These are phyloP conservation scores for Mycotypha africana DNA, from an alignment of 371 early-diverging fungal species.

Conservation along the genomic window DNA sequence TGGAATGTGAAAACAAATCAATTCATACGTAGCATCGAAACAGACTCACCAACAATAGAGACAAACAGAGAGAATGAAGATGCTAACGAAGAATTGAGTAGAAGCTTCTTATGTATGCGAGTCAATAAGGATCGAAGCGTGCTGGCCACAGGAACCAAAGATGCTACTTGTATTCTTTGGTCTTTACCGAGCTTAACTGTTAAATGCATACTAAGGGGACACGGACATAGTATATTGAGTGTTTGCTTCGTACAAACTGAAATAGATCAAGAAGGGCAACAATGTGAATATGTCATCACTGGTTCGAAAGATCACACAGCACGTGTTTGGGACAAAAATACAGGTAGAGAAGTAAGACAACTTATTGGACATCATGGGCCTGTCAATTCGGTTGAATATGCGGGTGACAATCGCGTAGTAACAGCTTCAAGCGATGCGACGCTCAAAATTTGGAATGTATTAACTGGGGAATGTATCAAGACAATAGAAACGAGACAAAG, in stretches of 20 bases:
- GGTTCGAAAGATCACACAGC: conserved; percentile 73
- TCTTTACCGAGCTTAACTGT: conserved; percentile 45
- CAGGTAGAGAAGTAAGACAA: conserved; percentile 53
- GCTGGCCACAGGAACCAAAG: conserved; percentile 92
- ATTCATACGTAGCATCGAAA: conserved; percentile 51
- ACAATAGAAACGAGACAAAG: conserved; percentile 60
- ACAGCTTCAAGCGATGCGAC: conserved; percentile 87
- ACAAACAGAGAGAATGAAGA: no score
- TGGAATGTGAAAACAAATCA: conserved; percentile 69
- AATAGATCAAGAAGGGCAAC: no score
- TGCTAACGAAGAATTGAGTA: conserved; percentile 72
- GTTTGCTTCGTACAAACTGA: conserved; percentile 70
- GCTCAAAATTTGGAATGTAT: conserved; percentile 29
- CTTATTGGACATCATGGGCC: conserved; percentile 81
- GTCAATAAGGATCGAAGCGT: conserved; percentile 71
- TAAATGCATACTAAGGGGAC: conserved; percentile 54
- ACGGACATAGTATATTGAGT: conserved; percentile 77
- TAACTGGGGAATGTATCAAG: conserved; percentile 56
- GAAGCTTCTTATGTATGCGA: conserved; percentile 88
- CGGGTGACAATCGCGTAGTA: conserved; percentile 56
- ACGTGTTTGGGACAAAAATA: conserved; percentile 40
- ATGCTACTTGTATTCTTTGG: conserved; percentile 88
- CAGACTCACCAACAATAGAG: no score
- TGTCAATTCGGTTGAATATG: conserved; percentile 82
- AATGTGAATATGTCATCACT: conserved; percentile 67